Percentiles rank a stretch among this genome's conserved stretches.
Conservation (phyloP, 495 filamentous ascomycete species). For the Melanomma pulvis-pyrius region DNA sequence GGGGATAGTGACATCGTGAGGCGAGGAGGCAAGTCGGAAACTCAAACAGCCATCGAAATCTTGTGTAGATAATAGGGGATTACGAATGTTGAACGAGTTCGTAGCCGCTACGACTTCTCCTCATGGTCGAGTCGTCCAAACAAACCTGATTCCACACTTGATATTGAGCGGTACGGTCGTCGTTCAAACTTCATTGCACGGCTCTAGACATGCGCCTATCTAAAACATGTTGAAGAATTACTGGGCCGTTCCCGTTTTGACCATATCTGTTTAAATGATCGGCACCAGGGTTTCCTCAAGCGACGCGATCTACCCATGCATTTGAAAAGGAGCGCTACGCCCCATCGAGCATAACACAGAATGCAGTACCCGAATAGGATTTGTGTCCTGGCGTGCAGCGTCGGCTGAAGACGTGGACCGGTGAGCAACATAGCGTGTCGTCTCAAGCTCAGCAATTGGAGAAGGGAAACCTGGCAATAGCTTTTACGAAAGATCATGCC, state of each 20-base stretch:
- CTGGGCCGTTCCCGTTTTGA: neutral
- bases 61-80: neutral
- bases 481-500: neutral
- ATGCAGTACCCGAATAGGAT: neutral
- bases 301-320: slow-evolving; percentile 16
- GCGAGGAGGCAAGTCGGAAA: neutral
- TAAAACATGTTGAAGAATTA: neutral
- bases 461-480: neutral
- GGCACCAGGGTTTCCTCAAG: slow-evolving; percentile 18
- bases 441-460: neutral
- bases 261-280: slow-evolving; percentile 9
- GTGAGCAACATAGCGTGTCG: neutral
- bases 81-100: neutral
- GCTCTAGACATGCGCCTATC: too few species aligned
- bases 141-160: neutral
- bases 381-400: neutral
- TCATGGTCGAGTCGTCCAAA: neutral
- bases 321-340: neutral
- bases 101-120: neutral
- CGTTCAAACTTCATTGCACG: neutral
- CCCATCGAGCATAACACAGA: neutral
- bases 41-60: neutral
- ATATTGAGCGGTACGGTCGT: neutral
- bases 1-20: neutral
- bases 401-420: neutral